These are phyloP conservation scores for Aspergillus japonicus DNA, from an alignment of 2,329 filamentous ascomycete genomes.

Conservation along the genomic window DNA sequence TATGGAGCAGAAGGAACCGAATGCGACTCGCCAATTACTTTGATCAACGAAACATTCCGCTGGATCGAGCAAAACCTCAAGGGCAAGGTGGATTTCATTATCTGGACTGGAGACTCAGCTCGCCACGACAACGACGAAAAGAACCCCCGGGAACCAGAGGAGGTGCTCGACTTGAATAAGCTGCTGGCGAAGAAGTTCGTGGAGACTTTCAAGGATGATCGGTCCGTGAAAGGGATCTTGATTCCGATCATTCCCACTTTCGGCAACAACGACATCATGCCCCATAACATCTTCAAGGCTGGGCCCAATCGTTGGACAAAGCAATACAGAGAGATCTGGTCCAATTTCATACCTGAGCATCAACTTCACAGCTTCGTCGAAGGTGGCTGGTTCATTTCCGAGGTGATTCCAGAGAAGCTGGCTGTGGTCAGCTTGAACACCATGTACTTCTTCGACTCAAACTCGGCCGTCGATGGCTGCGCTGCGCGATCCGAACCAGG, in stretches of 20 bases:
- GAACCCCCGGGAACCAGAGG: slow-evolving; percentile 69
- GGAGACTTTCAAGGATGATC: slow-evolving; percentile 64
- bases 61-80: slow-evolving; percentile 80
- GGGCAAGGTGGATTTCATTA: slow-evolving; percentile 80
- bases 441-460: slow-evolving; percentile 91
- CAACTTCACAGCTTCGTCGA: slow-evolving; percentile 88
- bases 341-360: slow-evolving; percentile 82
- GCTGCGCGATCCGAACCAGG: slow-evolving; percentile 75
- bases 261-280: slow-evolving; percentile 96
- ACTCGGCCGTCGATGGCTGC: slow-evolving; percentile 91
- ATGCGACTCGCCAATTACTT: slow-evolving; percentile 78
- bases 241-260: slow-evolving; percentile 87
- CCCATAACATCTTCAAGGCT: slow-evolving; percentile 85
- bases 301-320: slow-evolving; percentile 87
- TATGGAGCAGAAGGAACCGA: slow-evolving; percentile 84
- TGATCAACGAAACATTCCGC: slow-evolving; percentile 84
- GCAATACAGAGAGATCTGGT: slow-evolving; percentile 76
- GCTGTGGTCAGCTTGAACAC: slow-evolving; percentile 95
- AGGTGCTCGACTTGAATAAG: slow-evolving; percentile 77
- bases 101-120: slow-evolving; percentile 90
- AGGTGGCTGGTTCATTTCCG: slow-evolving; percentile 92
- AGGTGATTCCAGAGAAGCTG: slow-evolving; percentile 81
- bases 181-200: slow-evolving; percentile 73
- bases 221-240: slow-evolving; percentile 58
- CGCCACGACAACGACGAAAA: slow-evolving; percentile 85